Evolutionary conservation across 2,329 filamentous ascomycete species (phyloP).

Genomic region (Fusarium avenaceum): DNA sequence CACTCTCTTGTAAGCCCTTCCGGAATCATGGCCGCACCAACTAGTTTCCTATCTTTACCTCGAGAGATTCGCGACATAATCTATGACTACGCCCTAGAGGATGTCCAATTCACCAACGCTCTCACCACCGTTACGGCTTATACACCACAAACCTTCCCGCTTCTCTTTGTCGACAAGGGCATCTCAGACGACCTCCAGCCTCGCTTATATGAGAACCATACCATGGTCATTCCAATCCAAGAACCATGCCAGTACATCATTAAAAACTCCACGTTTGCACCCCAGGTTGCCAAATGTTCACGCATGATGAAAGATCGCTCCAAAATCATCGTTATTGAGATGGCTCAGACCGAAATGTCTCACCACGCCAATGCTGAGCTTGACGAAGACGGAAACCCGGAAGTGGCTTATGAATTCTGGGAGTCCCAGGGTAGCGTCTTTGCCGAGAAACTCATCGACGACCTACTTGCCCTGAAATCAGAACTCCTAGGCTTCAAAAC

Average conservation of each 20-base stretch:
- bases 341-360: background rate
- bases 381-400: no score
- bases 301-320: constrained; percentile 6
- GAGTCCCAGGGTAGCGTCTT: background rate
- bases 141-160: fast-evolving
- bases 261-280: background rate
- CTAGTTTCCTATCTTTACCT: background rate
- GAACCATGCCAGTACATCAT: background rate
- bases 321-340: background rate
- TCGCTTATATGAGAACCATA: background rate
- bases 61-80: background rate
- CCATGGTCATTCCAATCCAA: background rate
- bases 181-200: background rate
- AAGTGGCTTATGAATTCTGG: no score
- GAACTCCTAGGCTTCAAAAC: background rate
- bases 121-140: background rate
- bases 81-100: background rate
- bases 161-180: background rate
- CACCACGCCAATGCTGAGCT: no score
- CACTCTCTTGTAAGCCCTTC: background rate
- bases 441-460: background rate
- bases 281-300: background rate
- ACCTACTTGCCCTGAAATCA: background rate
- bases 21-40: background rate
- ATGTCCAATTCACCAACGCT: background rate